Conservation (phyloP, 495 filamentous ascomycete species). For the Tuber brumale region DNA sequence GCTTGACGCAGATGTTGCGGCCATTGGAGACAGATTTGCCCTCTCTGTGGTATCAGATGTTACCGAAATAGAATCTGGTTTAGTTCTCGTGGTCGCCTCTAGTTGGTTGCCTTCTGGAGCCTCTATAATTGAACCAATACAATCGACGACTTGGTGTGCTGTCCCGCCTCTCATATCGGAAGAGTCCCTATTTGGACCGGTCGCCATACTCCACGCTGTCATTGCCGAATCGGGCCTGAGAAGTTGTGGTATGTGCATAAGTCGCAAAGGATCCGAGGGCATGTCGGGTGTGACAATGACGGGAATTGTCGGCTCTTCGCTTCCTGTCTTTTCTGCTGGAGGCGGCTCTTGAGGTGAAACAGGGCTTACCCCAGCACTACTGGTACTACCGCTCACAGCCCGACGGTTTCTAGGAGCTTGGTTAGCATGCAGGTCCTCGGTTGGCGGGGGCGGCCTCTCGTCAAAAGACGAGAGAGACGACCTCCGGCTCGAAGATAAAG, state of each 20-base stretch:
- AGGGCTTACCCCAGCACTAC: constrained; percentile 30
- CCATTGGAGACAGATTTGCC: constrained; percentile 34
- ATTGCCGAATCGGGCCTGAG: constrained; percentile 33
- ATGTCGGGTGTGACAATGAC: constrained; percentile 37
- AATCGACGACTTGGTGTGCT: constrained; percentile 26
- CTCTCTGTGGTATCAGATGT: constrained; percentile 13
- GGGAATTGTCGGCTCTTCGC: constrained; percentile 30
- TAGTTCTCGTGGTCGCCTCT: constrained; percentile 32
- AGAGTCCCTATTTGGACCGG: constrained; percentile 26
- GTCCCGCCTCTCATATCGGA: constrained; percentile 22
- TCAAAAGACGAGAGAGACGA: constrained; percentile 36
- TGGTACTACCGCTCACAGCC: constrained; percentile 21
- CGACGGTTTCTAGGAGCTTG: constrained; percentile 14
- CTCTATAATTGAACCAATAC: constrained; percentile 33
- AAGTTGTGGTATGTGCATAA: constrained; percentile 31
- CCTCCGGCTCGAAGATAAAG: constrained; percentile 24
- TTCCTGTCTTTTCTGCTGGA: constrained; percentile 23
- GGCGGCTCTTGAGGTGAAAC: constrained; percentile 30
- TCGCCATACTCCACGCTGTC: constrained; percentile 30
- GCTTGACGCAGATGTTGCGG: constrained; percentile 26
- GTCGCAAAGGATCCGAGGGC: constrained; percentile 22
- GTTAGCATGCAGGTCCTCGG: constrained; percentile 28
- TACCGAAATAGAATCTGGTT: constrained; percentile 34
- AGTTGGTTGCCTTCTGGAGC: constrained; percentile 32
- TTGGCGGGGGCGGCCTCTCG: constrained; percentile 23